Percentiles rank a stretch among this genome's conserved stretches.
Conservation (phyloP, 352 stramenopile species). For the Globisporangium rhizosaccharum region DNA sequence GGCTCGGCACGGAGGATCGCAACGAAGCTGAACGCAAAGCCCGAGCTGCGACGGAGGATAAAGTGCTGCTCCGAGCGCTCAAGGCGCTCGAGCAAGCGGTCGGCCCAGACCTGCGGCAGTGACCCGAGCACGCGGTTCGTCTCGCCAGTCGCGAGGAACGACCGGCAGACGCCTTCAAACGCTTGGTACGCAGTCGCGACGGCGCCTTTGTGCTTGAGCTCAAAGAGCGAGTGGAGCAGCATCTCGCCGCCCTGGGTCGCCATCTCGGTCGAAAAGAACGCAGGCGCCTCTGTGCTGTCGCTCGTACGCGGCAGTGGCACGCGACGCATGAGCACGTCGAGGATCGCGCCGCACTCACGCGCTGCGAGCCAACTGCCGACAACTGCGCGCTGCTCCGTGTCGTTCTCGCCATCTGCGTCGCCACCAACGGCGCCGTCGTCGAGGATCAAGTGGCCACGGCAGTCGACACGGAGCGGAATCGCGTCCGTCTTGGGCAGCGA, state of each 20-base stretch:
- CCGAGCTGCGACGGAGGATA: slow-evolving; percentile 80
- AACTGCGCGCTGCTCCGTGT: slow-evolving; percentile 69
- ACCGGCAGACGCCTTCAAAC: slow-evolving; percentile 83
- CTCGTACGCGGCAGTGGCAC: slow-evolving; percentile 36
- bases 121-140: slow-evolving; percentile 40
- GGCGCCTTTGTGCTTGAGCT: slow-evolving; percentile 86
- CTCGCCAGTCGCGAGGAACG: slow-evolving; percentile 64
- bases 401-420: slow-evolving; percentile 23
- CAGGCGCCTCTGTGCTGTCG: neutral
- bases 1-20: slow-evolving; percentile 84
- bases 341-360: slow-evolving; percentile 73
- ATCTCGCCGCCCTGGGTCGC: slow-evolving; percentile 57
- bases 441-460: slow-evolving; percentile 70
- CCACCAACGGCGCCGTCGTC: slow-evolving; percentile 36
- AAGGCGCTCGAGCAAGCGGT: slow-evolving; percentile 67
- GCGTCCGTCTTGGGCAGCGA: slow-evolving; percentile 37
- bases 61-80: slow-evolving; percentile 82
- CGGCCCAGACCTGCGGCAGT: slow-evolving; percentile 68
- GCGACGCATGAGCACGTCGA: slow-evolving; percentile 69
- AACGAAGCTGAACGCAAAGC: slow-evolving; percentile 87
- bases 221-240: slow-evolving; percentile 78
- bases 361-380: slow-evolving; percentile 84
- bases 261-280: slow-evolving; percentile 49
- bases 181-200: slow-evolving; percentile 78
- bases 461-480: slow-evolving; percentile 71